Evolutionary conservation across 2,329 filamentous ascomycete species (phyloP), one percentile per base, ranked within the genome.

Genomic region (Alternaria sp.): DNA sequence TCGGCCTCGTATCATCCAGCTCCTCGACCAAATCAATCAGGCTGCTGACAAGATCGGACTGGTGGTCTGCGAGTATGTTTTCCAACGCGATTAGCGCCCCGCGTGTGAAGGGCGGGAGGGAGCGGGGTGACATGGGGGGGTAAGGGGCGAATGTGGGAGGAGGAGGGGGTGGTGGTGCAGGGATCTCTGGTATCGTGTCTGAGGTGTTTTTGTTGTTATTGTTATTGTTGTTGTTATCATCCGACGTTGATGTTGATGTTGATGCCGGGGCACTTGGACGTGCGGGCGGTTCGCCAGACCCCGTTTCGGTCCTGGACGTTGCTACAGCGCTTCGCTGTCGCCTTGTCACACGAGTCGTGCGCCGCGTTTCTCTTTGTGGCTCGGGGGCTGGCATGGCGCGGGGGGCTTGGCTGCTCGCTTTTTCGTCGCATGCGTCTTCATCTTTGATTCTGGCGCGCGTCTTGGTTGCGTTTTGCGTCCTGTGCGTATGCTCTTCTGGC

Each of bases 21-120:
- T 60, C 46, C 2, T 56, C 31, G 0, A 60, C 23, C 0, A 60
- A 7, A 1, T 48, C 52, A 1, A 45, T 49, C 17, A 59, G 13
- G 0, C 2, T 28, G 21, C 10, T 13, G 0, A 34, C 3, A 0
- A 50, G 41, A 7, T 48, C 17, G 2, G 37, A 31, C 2, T 31
- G 13, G 29, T 55, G 39, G n/a, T 63, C 58, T 2, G 28, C 23
- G 1, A 56, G 23, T 0, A 63, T 37, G 29, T 63, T 63, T 41
- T 55, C 51, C 1, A 63, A 39, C 0, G 61, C 58, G 21, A 63
- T 61, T 5, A 3, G 13, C 0, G 46, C 49, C 26, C 61, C 58
- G 28, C 23, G 42, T 37, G 49, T 39, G 42, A 63, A 63, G n/a
- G 26, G 34, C 29, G 54, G 23, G 5, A 51, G 33, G 29, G 33